These are phyloP conservation scores for Harrya chromipes DNA, from an alignment of 768 basidiomycete genomes.

Conservation along the genomic window DNA sequence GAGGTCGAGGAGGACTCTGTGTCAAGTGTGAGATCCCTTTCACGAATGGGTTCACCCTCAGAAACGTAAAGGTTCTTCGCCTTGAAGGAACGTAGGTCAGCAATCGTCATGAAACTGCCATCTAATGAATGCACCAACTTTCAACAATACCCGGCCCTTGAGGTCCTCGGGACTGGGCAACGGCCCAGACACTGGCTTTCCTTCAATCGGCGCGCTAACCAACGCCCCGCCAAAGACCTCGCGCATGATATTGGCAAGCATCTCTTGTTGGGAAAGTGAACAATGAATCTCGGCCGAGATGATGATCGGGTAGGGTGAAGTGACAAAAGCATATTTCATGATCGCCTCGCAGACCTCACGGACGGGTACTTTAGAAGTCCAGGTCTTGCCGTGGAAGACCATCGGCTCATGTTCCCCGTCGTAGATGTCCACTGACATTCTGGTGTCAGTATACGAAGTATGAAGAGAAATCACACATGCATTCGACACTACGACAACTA, in stretches of 20 bases:
- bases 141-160: slow-evolving; percentile 75
- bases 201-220: slow-evolving; percentile 47
- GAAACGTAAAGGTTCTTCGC: slow-evolving; percentile 74
- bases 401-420: slow-evolving; percentile 84
- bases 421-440: slow-evolving; percentile 76
- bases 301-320: slow-evolving; percentile 88
- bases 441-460: not conserved
- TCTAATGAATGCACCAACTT: slow-evolving; percentile 43
- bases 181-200: slow-evolving; percentile 42
- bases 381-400: slow-evolving; percentile 86
- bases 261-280: slow-evolving; percentile 71
- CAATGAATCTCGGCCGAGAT: slow-evolving; percentile 95
- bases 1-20: slow-evolving; percentile 41
- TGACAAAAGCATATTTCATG: slow-evolving; percentile 83
- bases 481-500: slow-evolving; percentile 90
- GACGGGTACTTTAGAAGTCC: slow-evolving; percentile 79
- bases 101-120: not conserved
- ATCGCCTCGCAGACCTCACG: slow-evolving; percentile 84
- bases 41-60: slow-evolving; percentile 33
- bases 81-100: slow-evolving; percentile 33
- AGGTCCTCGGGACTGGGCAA: slow-evolving; percentile 87
- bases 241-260: slow-evolving; percentile 71
- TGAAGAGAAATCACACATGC: slow-evolving; percentile 44
- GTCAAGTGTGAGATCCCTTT: slow-evolving; percentile 35
- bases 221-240: slow-evolving; percentile 56